Evolutionary conservation across 1,139 yeast genomes (phyloP).

Genomic region (Protomyces arabidopsidicola): DNA sequence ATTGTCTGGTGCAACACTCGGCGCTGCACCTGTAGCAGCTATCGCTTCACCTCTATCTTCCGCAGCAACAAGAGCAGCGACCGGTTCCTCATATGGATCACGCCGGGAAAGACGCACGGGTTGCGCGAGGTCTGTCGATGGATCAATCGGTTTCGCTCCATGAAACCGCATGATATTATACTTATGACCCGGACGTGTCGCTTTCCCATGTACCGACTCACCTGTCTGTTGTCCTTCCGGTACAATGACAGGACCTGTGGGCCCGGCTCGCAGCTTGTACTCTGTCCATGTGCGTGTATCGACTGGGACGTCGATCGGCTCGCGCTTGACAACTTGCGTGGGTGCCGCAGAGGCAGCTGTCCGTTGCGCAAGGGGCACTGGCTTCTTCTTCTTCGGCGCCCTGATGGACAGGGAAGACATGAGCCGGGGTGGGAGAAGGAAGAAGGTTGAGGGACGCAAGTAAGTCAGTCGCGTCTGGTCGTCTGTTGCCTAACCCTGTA

Average conservation of each 20-base stretch:
- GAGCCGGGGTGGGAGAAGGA: neutral
- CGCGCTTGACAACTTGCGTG: constrained; percentile 12
- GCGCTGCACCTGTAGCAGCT: constrained; percentile 29
- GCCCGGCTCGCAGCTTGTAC: constrained; percentile 62
- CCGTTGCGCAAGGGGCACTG: neutral
- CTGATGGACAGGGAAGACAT: constrained; percentile 24
- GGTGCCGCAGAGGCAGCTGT: constrained; percentile 1
- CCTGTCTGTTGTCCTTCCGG: neutral
- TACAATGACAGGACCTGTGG: constrained; percentile 55
- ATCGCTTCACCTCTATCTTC: constrained; percentile 38
- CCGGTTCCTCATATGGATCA: constrained; percentile 56
- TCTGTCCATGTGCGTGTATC: constrained; percentile 45
- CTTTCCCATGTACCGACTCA: neutral
- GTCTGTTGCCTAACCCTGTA: neutral
- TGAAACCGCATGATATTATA: constrained; percentile 81
- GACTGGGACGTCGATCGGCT: constrained; percentile 15
- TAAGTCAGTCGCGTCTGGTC: neutral
- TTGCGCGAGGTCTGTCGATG: constrained; percentile 61
- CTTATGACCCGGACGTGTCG: constrained; percentile 48
- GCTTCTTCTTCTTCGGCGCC: constrained; percentile 18
- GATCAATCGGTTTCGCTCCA: constrained; percentile 65
- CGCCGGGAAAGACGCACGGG: constrained; percentile 88
- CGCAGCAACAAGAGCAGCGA: neutral
- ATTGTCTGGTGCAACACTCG: constrained; percentile 30
- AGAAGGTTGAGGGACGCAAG: neutral